Evolutionary conservation across 177 flowering plant species (phyloP), one percentile per base, ranked within the genome.

Genomic region (Vitis hybrid): DNA sequence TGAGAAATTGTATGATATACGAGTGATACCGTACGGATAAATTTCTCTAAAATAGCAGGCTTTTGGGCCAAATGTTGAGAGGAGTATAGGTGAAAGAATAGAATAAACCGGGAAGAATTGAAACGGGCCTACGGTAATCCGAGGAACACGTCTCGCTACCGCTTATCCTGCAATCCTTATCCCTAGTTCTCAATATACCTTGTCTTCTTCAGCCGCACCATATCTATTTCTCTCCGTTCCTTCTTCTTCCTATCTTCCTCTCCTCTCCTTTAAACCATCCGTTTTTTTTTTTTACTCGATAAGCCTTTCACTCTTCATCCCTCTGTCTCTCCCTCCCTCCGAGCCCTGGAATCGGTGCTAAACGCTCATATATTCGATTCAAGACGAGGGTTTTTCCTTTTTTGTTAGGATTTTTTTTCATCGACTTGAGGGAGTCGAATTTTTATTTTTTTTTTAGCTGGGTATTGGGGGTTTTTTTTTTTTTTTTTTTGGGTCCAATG

Each of bases 91-190:
- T 3, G 68, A 8, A 50, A 50, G 12, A 4, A 22, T 20, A 15
- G n/a, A 57, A 18, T 8, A 56, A 10, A 55, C 9, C 2, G 22
- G 1, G 14, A 29, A 29, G 31, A 11, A 12, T 19, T 4, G 13
- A 12, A 45, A 52, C 14, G 75, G 83, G 59, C 85, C 86, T 73
- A 80, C 74, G 77, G 85, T 54, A 81, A 82, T 85, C 87, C 70
- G 1, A 19, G 5, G 53, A 50, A 59, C 73, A 2, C 76, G 66
- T 52, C 73, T 77, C 68, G 63, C 76, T 66, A 67, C 83, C 87
- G 76, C 85, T 73, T 49, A 73, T 80, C 76, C 68, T 70, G 50
- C 29, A 65, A 77, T 79, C 82, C 89, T 84, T 87, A 86, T 86
- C 90, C 80, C 10, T 5, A 58, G 2, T 65, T 59, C 54, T 39